These are phyloP conservation scores for Pythium plurisporium DNA, from an alignment of 352 stramenopile species.

Conservation along the genomic window DNA sequence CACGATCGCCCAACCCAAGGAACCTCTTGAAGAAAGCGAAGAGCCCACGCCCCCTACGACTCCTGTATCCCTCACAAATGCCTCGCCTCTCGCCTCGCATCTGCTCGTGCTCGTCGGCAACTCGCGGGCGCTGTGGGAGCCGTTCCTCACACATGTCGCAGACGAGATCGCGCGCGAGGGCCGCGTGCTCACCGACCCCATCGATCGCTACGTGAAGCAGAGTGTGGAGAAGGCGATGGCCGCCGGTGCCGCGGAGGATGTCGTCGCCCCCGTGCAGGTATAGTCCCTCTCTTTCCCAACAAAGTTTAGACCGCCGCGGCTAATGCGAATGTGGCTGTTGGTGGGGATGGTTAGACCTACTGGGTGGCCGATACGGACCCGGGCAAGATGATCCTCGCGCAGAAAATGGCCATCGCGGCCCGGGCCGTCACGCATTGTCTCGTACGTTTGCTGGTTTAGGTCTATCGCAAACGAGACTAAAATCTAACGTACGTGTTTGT, in stretches of 20 bases:
- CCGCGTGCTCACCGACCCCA: slow-evolving; percentile 35
- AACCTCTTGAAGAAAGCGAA: neutral
- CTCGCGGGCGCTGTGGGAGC: slow-evolving; percentile 46
- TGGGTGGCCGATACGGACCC: slow-evolving; percentile 62
- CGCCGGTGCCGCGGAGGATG: slow-evolving; percentile 14
- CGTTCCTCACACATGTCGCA: slow-evolving; percentile 40
- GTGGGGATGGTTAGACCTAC: slow-evolving; percentile 43
- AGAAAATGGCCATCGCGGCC: slow-evolving; percentile 60
- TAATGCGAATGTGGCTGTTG: too few relatives aligned
- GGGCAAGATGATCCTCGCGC: slow-evolving; percentile 70
- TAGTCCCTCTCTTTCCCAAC: too few relatives aligned
- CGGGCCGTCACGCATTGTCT: slow-evolving; percentile 39
- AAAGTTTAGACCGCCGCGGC: too few relatives aligned
- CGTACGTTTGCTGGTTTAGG: too few relatives aligned
- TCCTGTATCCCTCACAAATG: neutral
- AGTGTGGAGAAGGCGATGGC: slow-evolving; percentile 29
- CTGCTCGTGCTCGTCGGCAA: slow-evolving; percentile 71
- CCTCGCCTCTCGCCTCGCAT: slow-evolving; percentile 22
- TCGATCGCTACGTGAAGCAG: slow-evolving; percentile 57
- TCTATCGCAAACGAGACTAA: too few relatives aligned
- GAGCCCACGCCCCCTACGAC: neutral
- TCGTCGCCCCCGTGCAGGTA: slow-evolving; percentile 27
- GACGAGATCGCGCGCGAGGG: slow-evolving; percentile 23
- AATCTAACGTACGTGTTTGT: too few relatives aligned
- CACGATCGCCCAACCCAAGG: neutral